Conservation (phyloP, 2,329 filamentous ascomycete genomes). For the Talaromyces sp. region DNA sequence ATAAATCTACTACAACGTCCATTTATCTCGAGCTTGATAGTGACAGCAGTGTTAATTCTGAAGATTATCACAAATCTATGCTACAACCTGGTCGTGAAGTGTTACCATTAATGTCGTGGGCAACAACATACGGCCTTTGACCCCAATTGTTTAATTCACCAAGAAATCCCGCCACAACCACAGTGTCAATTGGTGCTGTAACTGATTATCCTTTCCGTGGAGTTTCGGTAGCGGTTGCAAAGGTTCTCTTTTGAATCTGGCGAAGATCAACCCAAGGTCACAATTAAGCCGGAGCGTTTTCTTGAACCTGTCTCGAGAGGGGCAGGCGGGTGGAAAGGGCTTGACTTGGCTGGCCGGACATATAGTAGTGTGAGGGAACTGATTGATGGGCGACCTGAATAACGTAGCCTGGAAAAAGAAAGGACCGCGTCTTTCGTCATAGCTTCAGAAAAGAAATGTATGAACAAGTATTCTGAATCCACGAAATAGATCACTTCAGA, state of each 20-base stretch:
- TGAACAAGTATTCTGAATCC: not conserved
- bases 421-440: not conserved
- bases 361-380: slow-evolving; percentile 17
- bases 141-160: not conserved
- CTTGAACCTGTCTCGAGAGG: slow-evolving; percentile 78
- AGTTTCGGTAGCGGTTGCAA: slow-evolving; percentile 64
- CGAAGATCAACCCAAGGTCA: slow-evolving; percentile 72
- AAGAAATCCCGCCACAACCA: slow-evolving; percentile 47
- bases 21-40: not conserved
- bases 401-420: not conserved
- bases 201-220: slow-evolving; percentile 59
- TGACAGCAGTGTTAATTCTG: not conserved
- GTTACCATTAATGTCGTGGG: not conserved
- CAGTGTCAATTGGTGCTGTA: slow-evolving; percentile 50
- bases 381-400: not conserved
- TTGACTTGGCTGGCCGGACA: slow-evolving; percentile 96
- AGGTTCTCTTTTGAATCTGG: slow-evolving; percentile 60
- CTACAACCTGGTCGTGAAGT: not conserved
- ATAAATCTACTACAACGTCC: not conserved
- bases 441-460: not conserved
- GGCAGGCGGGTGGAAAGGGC: slow-evolving; percentile 77
- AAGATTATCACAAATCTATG: not conserved
- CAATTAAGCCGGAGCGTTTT: slow-evolving; percentile 99
- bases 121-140: not conserved
- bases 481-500: slow-evolving; percentile 57